Evolutionary conservation across 495 filamentous ascomycete species (phyloP).

Genomic region (Podospora appendiculata): DNA sequence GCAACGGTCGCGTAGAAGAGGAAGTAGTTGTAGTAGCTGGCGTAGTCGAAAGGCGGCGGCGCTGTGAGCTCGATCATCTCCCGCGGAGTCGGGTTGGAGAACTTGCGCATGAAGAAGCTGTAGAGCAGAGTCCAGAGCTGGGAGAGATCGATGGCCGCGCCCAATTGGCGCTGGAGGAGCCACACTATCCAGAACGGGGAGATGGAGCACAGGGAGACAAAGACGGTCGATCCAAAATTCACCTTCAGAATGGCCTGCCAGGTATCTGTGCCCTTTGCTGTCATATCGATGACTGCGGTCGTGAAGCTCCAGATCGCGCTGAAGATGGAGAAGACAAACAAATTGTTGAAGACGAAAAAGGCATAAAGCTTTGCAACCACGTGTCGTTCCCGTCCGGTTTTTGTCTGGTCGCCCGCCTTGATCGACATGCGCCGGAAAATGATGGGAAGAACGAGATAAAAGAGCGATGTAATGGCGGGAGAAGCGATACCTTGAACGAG

Average conservation of each 20-base stretch:
- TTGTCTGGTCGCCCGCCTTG: constrained; percentile 75
- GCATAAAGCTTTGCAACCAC: constrained; percentile 86
- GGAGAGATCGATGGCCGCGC: constrained; percentile 80
- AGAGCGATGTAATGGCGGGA: constrained; percentile 81
- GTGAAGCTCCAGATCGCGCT: constrained; percentile 67
- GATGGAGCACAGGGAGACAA: constrained; percentile 64
- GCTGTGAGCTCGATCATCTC: constrained; percentile 92
- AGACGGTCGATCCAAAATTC: constrained; percentile 51
- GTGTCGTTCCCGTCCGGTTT: constrained; percentile 88
- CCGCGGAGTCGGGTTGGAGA: constrained; percentile 80
- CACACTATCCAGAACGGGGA: constrained; percentile 93
- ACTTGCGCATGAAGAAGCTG: constrained; percentile 75
- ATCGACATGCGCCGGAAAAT: constrained; percentile 80
- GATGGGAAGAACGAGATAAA: constrained; percentile 83
- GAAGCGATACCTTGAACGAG: constrained; percentile 89
- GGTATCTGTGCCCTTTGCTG: constrained; percentile 40
- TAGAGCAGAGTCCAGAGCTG: constrained; percentile 74
- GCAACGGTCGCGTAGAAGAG: constrained; percentile 89
- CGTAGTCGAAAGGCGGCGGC: constrained; percentile 88
- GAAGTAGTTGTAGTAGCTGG: constrained; percentile 94
- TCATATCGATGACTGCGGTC: constrained; percentile 50
- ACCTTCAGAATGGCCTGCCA: constrained; percentile 62
- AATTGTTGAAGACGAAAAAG: constrained; percentile 97
- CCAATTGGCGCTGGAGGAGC: constrained; percentile 85
- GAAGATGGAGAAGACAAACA: constrained; percentile 90